A percentile compares a stretch with the other conserved stretches of the same genome.
Evolutionary conservation across 306 rosid species (phyloP).

Genomic region (Benincasa hispida): DNA sequence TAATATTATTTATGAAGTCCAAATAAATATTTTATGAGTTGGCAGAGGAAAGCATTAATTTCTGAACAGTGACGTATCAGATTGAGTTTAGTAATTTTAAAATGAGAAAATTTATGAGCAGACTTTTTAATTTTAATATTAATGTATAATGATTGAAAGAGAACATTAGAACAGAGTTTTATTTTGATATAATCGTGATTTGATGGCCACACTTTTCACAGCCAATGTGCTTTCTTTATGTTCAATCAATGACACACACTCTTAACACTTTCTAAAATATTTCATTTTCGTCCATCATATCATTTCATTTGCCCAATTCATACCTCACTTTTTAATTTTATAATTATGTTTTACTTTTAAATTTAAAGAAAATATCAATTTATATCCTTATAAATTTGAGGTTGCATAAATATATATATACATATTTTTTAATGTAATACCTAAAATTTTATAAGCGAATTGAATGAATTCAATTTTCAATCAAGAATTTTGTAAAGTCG

Average conservation of each 20-base stretch:
- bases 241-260: background rate
- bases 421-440: no score
- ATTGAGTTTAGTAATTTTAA: background rate
- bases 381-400: no score
- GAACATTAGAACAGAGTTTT: background rate
- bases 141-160: background rate
- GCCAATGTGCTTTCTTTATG: background rate
- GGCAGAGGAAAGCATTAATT: background rate
- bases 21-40: conserved; percentile 1
- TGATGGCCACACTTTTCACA: background rate
- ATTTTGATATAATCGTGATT: background rate
- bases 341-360: no score
- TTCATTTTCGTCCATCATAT: background rate
- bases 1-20: background rate
- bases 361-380: no score
- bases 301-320: background rate
- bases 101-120: background rate
- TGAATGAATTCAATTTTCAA: no score
- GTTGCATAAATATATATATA: no score
- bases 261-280: background rate
- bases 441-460: no score
- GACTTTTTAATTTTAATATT: background rate
- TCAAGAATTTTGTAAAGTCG: no score
- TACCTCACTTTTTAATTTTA: no score
- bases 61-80: background rate